Conservation (phyloP, 257 asterid species). For the Solanum chilense region DNA sequence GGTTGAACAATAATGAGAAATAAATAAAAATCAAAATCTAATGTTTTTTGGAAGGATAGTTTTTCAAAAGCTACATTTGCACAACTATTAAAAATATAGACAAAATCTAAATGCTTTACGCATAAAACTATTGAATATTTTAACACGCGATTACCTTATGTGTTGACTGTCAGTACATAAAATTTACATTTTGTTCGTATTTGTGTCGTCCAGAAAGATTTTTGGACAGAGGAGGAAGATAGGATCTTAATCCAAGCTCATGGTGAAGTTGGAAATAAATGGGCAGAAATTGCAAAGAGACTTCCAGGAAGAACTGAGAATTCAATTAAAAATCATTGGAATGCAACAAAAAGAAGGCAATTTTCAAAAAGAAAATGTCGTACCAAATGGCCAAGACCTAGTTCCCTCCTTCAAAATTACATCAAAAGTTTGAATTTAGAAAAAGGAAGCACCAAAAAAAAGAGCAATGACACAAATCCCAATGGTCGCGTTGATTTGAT, state of each 20-base stretch:
- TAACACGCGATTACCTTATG: background rate
- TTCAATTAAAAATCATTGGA: conserved; percentile 92
- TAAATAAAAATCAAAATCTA: background rate
- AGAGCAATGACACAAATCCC: background rate
- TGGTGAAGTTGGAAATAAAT: conserved; percentile 61
- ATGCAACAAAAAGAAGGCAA: conserved; percentile 79
- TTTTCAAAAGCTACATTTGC: background rate
- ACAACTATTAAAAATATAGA: background rate
- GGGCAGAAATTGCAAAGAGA: conserved; percentile 82
- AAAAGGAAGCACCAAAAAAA: conserved; percentile 13
- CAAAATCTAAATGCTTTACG: background rate
- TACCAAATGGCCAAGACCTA: conserved; percentile 73
- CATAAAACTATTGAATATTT: no score
- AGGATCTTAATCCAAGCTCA: conserved; percentile 58
- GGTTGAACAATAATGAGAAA: background rate
- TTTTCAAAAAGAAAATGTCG: conserved; percentile 62
- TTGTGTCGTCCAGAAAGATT: conserved; percentile 43
- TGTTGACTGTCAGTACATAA: background rate
- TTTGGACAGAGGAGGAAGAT: conserved; percentile 87
- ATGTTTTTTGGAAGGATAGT: background rate
- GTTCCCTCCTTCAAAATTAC: conserved; percentile 68
- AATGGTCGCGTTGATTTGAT: background rate
- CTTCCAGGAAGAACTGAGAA: conserved; percentile 73
- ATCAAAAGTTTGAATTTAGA: conserved; percentile 52
- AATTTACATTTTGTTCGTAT: background rate